Percentiles rank a stretch among this genome's conserved stretches.
Conservation (phyloP, 2,329 filamentous ascomycete genomes). For the Alternaria longipes region DNA sequence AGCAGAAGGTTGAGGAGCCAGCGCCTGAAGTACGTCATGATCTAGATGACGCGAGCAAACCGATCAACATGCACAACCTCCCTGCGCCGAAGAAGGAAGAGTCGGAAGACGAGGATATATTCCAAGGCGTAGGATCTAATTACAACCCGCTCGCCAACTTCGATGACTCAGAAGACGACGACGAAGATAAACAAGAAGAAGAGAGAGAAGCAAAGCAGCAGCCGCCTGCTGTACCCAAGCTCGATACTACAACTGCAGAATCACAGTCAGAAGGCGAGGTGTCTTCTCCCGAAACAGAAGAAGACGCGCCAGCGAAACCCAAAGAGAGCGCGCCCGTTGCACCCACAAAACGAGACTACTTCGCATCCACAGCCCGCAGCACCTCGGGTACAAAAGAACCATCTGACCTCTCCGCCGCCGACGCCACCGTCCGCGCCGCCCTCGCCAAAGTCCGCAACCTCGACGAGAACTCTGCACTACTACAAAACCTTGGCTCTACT, state of each 20-base stretch:
- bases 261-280: neutral
- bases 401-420: conserved; percentile 59
- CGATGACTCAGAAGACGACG: conserved; percentile 57
- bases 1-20: conserved; percentile 54
- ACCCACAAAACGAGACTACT: conserved; percentile 34
- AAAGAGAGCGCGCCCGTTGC: conserved; percentile 8
- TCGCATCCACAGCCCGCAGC: conserved; percentile 23
- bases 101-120: conserved; percentile 68
- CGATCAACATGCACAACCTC: conserved; percentile 52
- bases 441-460: conserved; percentile 76
- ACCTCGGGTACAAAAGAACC: conserved; percentile 37
- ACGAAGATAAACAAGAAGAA: conserved; percentile 19
- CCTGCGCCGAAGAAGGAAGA: conserved; percentile 53
- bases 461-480: conserved; percentile 57
- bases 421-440: conserved; percentile 82
- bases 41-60: conserved; percentile 56
- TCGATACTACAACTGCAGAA: neutral
- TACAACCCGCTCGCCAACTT: conserved; percentile 68
- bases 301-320: conserved; percentile 12
- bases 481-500: conserved; percentile 49
- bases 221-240: conserved; percentile 2
- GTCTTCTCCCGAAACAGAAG: conserved; percentile 7
- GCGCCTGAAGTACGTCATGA: conserved; percentile 52
- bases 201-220: neutral
- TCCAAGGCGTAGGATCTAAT: conserved; percentile 66